Percentiles rank a stretch among this genome's conserved stretches.
Evolutionary conservation across 176 grass and related monocot genomes (phyloP).

Genomic region (sorghum (Sorghum bicolor)): Sorghum_bicolor_NCBIv3 NC_012871.2:45091001-45091500

Average conservation of each 20-base stretch:
- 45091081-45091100: conserved; percentile 92
- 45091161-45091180: conserved; percentile 50
- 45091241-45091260: conserved; percentile 31
- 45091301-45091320: too few species aligned
- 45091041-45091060: conserved; percentile 8
- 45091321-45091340: too few species aligned
- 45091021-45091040: conserved; percentile 20
- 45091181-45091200: conserved; percentile 38
- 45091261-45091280: conserved; percentile 90
- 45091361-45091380: too few species aligned
- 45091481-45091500: too few species aligned
- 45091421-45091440: too few species aligned
- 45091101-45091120: conserved; percentile 90
- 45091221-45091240: conserved; percentile 49
- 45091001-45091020: not conserved
- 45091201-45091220: conserved; percentile 76
- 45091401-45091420: too few species aligned
- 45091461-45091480: too few species aligned
- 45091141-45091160: conserved; percentile 87
- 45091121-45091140: conserved; percentile 95
- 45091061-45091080: conserved; percentile 70
- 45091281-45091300: conserved; percentile 32
- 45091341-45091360: too few species aligned
- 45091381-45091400: too few species aligned
- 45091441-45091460: too few species aligned